Evolutionary conservation across 2,329 filamentous ascomycete genomes (phyloP).

Genomic region (Nigrospora sphaerica): DNA sequence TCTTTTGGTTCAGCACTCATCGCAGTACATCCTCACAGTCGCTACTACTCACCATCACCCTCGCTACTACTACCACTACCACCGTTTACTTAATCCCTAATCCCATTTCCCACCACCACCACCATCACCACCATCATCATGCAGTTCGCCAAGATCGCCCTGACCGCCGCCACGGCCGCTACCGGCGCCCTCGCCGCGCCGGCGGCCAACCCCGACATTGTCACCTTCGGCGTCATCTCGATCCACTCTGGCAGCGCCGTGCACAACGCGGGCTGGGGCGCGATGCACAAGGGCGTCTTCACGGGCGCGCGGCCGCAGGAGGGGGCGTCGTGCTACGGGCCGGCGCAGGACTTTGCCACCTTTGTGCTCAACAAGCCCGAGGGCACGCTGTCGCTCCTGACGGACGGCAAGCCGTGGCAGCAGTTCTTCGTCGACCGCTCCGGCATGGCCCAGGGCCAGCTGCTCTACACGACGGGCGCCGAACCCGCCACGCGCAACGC

Average conservation of each 20-base stretch:
- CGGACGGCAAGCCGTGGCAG: constrained; percentile 31
- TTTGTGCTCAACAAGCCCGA: constrained; percentile 34
- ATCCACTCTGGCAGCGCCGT: constrained; percentile 41
- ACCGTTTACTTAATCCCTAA: too few relatives aligned
- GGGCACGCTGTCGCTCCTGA: constrained; percentile 41
- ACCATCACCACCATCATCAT: too few relatives aligned
- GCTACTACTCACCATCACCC: too few relatives aligned
- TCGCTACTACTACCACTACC: too few relatives aligned
- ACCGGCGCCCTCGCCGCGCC: constrained; percentile 15
- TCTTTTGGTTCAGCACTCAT: too few relatives aligned
- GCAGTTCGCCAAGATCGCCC: constrained; percentile 1
- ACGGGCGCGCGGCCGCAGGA: constrained; percentile 29
- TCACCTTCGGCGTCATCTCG: constrained; percentile 39
- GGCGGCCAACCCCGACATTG: constrained; percentile 5
- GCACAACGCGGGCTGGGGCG: constrained; percentile 38
- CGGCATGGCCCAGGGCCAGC: constrained; percentile 43
- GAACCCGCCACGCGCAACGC: constrained; percentile 28
- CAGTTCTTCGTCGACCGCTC: constrained; percentile 47
- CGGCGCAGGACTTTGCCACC: constrained; percentile 32
- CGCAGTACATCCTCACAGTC: too few relatives aligned
- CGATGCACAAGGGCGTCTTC: constrained; percentile 34
- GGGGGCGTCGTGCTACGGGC: constrained; percentile 36
- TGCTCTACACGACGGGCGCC: constrained; percentile 39
- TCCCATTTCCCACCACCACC: too few relatives aligned
- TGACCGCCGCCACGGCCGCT: constrained; percentile 16